Conservation (phyloP, 768 basidiomycete genomes). For the Mycena polygramma region DNA sequence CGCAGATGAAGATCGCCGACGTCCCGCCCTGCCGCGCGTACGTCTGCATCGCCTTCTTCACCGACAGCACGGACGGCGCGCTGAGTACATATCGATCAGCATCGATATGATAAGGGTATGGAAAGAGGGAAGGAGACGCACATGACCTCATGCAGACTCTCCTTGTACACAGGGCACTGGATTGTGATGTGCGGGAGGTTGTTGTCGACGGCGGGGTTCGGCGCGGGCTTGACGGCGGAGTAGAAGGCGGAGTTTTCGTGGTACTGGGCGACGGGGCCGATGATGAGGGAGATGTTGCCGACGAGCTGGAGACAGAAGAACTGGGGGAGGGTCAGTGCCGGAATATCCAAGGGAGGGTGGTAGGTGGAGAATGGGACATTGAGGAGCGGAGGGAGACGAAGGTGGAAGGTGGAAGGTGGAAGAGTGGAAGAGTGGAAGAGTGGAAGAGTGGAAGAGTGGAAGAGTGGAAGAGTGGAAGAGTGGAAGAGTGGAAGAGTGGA, state of each 20-base stretch:
- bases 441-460: no score
- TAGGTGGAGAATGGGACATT: no score
- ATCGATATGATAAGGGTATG: not conserved
- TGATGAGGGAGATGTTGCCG: constrained; percentile 71
- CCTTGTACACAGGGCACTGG: constrained; percentile 91
- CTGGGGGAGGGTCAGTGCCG: constrained; percentile 56
- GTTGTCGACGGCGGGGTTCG: constrained; percentile 76
- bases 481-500: no score
- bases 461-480: no score
- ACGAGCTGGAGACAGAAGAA: constrained; percentile 85
- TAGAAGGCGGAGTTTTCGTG: constrained; percentile 89
- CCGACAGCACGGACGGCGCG: constrained; percentile 79
- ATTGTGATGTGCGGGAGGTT: constrained; percentile 84
- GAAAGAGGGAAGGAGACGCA: constrained; percentile 49
- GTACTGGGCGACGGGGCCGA: constrained; percentile 89
- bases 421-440: no score
- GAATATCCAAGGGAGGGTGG: no score
- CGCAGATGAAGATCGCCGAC: constrained; percentile 84
- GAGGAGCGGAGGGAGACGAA: no score
- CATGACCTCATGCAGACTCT: constrained; percentile 81
- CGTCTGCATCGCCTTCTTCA: constrained; percentile 89
- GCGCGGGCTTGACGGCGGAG: constrained; percentile 75
- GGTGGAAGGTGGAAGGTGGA: no score
- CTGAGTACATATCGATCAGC: constrained; percentile 48
- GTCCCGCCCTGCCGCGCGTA: constrained; percentile 90